Evolutionary conservation across 1,284 basidiomycete species (phyloP), one percentile per base, ranked within the genome.

Genomic region (Cutaneotrichosporon cavernicola): DNA sequence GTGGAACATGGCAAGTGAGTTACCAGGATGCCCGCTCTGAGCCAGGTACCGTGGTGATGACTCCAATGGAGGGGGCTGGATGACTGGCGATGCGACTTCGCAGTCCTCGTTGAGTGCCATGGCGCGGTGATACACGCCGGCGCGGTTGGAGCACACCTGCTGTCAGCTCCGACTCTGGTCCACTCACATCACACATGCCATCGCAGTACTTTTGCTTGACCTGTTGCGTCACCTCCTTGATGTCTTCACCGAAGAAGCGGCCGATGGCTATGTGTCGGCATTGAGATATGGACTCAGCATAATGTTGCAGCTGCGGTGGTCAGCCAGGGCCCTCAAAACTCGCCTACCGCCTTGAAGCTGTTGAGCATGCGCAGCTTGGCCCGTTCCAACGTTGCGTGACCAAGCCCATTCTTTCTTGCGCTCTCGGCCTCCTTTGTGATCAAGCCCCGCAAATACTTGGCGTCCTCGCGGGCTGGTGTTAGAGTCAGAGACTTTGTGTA

Each of bases 251-350:
- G 72, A 95, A 93, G 74, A 91, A 92, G 50, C 86, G 86, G 72
- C 91, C 92, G 63, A 93, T 88, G 3, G 84, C 82, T 30, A 92
- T 82, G 80, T 95, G 91, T 40, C 92, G 83, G 75, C 91, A 94
- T 4, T 83, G 74, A 1, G 81, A 78, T 1, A 82, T 80, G 56
- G 83, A 85, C 75, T 94, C 91, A 2, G 88, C 86, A 65, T 87
- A 88, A 26, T 84, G 80, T 66, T 79, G 77, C 11, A 77, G 67
- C 79, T 79, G 63, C 7, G 11, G 5, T 10, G 36, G 64, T 56
- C 9, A 49, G 57, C 52, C 11, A 1, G 2, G 0, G 22, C 13
- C 7, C 30, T 31, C 9, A 40, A 8, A 6, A 30, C 16, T 9
- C 1, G 71, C 85, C 34, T 70, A 91, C 90, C 31, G 86, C 80